Evolutionary conservation across 257 asterid genomes (phyloP), one percentile per base, ranked within the genome.

Genomic region (Capsicum baccatum): DNA sequence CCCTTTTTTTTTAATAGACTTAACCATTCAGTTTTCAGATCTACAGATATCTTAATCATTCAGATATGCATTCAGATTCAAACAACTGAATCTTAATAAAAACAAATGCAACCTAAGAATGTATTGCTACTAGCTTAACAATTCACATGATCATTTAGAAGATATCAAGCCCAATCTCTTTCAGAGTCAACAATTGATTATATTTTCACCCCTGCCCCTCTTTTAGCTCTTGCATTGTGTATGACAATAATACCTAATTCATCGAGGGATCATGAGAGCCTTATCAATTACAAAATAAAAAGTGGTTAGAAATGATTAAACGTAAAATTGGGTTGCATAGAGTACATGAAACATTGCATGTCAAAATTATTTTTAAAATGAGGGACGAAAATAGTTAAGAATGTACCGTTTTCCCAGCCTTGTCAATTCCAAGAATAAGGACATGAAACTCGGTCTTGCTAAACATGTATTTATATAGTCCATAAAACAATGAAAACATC

Each of bases 351-450:
- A 26, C 26, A 76, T 52, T 7, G 64, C 81, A 76, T 1, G 7
- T 15, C 26, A 52, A 76, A 76, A 0, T 52, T 14, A 3, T 74
- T 9, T 16, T 26, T 26, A 26, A 50, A 48, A 73, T 10, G 54
- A 26, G 33, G 63, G 64, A 76, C 52, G 48, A 76, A 11, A 19
- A 76, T 52, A 8, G 48, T 54, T 52, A 56, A 26, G 48, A 4
- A 8, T 33, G 44, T 92, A 95, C 99, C 58, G 99, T 95, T 92
- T 95, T 95, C 44, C 99, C 99, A 71, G 98, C 93, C 89, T 95
- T 94, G 90, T 94, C 99, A 16, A 94, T 95, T 81, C 99, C 99
- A n/a, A 95, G 97, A 88, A 94, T 95, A 87, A 95, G 99, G 91
- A 95, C 93, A 88, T 91, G 98, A 84, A 93, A 92, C 92, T 95